Evolutionary conservation across 1,284 basidiomycete species (phyloP), one percentile per base, ranked within the genome.

Genomic region (Irpex rosettiformis): DNA sequence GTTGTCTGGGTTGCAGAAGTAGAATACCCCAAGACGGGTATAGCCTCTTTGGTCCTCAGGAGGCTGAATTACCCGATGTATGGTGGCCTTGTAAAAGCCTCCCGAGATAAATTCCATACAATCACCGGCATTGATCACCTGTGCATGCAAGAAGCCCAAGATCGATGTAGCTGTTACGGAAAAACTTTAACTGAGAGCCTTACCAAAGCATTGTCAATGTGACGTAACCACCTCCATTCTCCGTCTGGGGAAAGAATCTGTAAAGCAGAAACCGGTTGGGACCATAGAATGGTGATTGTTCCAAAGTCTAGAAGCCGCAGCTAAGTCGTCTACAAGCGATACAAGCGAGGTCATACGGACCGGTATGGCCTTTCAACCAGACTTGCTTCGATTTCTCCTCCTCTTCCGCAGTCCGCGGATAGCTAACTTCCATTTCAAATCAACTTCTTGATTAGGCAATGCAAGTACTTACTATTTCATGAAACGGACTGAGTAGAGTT

Each of bases 311-410:
- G 27, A 1, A 28, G 13, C 1, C 3, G 16, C 11, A 10, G 13
- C 48, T 22, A 56, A 51, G 4, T 24, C 45, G 18, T 4, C 7
- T 47, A 0, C 29, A 47, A 13, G 27, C 25, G 7, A 7, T 8
- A 6, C 16, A 48, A 1, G 49, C 27, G 27, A 8, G 30, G 1
- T 24, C 47, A 30, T 4, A 18, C 16, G 5, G 49, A 80, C 83
- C 82, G 3, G 79, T 83, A 58, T 86, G 83, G 2, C 84, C 83
- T 64, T 84, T 84, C 18, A 85, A 66, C 83, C 81, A 85, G 21
- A 85, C 79, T 37, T 80, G 75, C 49, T 81, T 80, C 0, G 80
- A 77, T 62, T 78, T 78, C 6, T 59, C 56, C 59, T 84, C 82
- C 42, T 85, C 83, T 3, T 83, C 81, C 11, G 67, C 61, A 1